A percentile compares a stretch with the other conserved stretches of the same genome.
Evolutionary conservation across 2,329 filamentous ascomycete genomes (phyloP).

Genomic region (Zymoseptoria ardabiliae): DNA sequence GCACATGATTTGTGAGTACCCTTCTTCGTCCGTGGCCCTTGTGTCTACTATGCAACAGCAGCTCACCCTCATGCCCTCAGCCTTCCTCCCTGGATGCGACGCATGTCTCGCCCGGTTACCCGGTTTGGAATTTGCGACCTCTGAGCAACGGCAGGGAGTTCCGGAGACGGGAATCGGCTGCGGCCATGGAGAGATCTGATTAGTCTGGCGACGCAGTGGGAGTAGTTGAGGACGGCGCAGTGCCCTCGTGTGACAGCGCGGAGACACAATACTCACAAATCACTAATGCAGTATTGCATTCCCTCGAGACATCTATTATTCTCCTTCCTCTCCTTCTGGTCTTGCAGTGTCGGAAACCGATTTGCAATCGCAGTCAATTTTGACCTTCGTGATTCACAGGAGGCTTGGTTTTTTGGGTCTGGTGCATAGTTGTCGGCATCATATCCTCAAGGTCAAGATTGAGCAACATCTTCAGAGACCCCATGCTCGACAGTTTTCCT

Average conservation of each 20-base stretch:
- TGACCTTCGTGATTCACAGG: no score
- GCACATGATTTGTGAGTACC: background rate
- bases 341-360: background rate
- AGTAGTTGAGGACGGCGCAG: background rate
- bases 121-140: background rate
- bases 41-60: background rate
- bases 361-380: background rate
- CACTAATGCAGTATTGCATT: background rate
- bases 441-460: no score
- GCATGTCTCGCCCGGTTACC: background rate
- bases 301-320: background rate
- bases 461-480: no score
- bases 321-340: background rate
- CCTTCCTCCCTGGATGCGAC: background rate
- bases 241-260: background rate
- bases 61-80: background rate
- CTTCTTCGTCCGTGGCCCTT: background rate
- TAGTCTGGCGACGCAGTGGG: background rate
- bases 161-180: background rate
- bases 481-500: no score
- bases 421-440: no score
- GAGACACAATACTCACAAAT: background rate
- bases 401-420: no score
- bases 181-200: background rate
- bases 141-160: background rate